Percentiles rank a stretch among this genome's conserved stretches.
phyloP scores from a whole-genome alignment of 2,329 filamentous ascomycete species.

The Pseudopithomyces maydicus region DNA sequence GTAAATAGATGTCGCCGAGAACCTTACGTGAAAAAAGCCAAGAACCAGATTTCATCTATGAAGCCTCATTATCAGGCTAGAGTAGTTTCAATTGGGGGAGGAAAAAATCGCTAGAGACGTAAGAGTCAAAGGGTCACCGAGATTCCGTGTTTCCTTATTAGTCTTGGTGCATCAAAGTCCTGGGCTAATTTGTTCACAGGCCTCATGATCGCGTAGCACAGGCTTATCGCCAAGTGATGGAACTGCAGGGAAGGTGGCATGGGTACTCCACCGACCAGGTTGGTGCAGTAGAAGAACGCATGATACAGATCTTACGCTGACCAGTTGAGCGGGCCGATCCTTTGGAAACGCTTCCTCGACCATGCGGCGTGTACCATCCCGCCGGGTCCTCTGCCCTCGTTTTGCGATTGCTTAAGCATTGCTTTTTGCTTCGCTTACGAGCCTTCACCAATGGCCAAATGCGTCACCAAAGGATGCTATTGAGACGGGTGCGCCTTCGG shows the following conservation, averaged over 20 bases:
- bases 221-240: constrained; percentile 42
- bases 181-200: constrained; percentile 28
- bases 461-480: constrained; percentile 7
- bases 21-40: constrained; percentile 1
- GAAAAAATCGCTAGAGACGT: constrained; percentile 19
- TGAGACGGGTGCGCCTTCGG: constrained; percentile 19
- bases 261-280: constrained; percentile 25
- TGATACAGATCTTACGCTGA: constrained; percentile 36
- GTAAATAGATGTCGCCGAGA: constrained; percentile 2
- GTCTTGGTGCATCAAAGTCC: constrained; percentile 32
- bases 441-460: constrained; percentile 11
- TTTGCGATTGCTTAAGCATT: constrained; percentile 11
- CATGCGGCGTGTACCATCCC: constrained; percentile 16
- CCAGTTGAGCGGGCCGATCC: constrained; percentile 34
- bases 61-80: constrained; percentile 35
- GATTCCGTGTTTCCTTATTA: constrained; percentile 25
- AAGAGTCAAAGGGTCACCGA: constrained; percentile 27
- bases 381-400: constrained; percentile 28
- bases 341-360: constrained; percentile 21
- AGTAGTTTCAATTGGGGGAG: constrained; percentile 18
- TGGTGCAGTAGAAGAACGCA: constrained; percentile 30
- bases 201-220: constrained; percentile 34
- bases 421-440: constrained; percentile 25
- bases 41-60: constrained; percentile 22
- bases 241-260: constrained; percentile 14